phyloP scores from a whole-genome alignment of 306 rosid genomes.

The Sicyos baderoa region DNA sequence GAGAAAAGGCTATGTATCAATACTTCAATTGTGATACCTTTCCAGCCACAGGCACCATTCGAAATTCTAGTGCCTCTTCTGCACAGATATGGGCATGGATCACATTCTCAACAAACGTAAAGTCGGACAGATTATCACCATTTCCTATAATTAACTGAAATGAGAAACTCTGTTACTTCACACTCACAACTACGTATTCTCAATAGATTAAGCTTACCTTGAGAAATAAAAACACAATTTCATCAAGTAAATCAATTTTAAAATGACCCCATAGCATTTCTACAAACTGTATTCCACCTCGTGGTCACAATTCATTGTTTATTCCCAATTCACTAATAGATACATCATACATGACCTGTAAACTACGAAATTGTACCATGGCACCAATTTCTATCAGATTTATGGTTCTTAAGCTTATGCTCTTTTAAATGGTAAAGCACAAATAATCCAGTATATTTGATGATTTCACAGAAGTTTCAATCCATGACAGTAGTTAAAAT shows the following conservation, averaged over 20 bases:
- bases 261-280: not conserved
- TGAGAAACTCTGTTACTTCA: slow-evolving; percentile 47
- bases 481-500: not conserved
- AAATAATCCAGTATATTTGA: slow-evolving; percentile 10
- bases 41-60: slow-evolving; percentile 60
- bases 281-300: not conserved
- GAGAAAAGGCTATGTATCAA: slow-evolving; percentile 18
- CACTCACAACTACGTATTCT: not conserved
- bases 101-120: slow-evolving; percentile 74
- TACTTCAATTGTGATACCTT: slow-evolving; percentile 37
- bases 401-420: not conserved
- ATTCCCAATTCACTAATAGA: not conserved
- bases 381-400: not conserved
- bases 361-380: not conserved
- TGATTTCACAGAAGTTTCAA: not conserved
- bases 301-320: slow-evolving; percentile 1
- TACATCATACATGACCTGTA: not conserved
- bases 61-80: slow-evolving; percentile 64
- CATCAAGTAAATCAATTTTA: not conserved
- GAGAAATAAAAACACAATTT: not conserved
- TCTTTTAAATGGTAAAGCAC: not conserved
- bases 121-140: slow-evolving; percentile 64
- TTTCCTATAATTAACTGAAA: slow-evolving; percentile 85
- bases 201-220: not conserved
- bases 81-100: slow-evolving; percentile 82